Evolutionary conservation across 805 yeast species (phyloP).

Genomic region (Yarrowia osloensis): DNA sequence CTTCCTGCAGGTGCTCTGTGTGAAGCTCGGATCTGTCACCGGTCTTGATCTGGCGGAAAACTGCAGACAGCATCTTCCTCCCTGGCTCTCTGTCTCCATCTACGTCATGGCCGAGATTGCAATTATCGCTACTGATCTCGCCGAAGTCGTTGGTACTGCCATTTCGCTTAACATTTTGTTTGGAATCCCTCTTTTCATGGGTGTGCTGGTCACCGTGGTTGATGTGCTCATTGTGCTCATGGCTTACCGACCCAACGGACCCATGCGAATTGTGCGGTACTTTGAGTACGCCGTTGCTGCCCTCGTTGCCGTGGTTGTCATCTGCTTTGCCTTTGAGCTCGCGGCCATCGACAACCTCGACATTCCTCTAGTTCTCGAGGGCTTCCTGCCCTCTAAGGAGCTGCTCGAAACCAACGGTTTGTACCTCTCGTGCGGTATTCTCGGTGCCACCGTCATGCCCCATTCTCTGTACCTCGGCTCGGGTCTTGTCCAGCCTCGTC

Average conservation of each 20-base stretch:
- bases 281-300: constrained; percentile 76
- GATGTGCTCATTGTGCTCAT: constrained; percentile 78
- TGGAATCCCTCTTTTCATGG: constrained; percentile 68
- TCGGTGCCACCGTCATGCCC: constrained; percentile 96
- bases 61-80: constrained; percentile 71
- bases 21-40: constrained; percentile 84
- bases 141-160: constrained; percentile 94
- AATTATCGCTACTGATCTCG: constrained; percentile 88
- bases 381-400: constrained; percentile 70
- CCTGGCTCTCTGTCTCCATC: constrained; percentile 60
- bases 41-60: constrained; percentile 87
- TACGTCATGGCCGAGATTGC: constrained; percentile 81
- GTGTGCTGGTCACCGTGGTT: constrained; percentile 75
- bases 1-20: constrained; percentile 76
- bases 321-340: constrained; percentile 73
- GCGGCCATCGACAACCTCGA: constrained; percentile 51
- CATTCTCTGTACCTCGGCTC: constrained; percentile 84
- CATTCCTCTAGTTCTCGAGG: constrained; percentile 55
- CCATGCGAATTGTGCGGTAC: constrained; percentile 69
- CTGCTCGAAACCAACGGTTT: constrained; percentile 64
- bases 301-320: constrained; percentile 71
- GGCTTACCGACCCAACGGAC: constrained; percentile 77
- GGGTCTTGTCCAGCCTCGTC: constrained; percentile 82
- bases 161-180: constrained; percentile 78
- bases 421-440: constrained; percentile 75